Evolutionary conservation across 345 rosid species (phyloP).

Genomic region (Citrus australasica): DNA sequence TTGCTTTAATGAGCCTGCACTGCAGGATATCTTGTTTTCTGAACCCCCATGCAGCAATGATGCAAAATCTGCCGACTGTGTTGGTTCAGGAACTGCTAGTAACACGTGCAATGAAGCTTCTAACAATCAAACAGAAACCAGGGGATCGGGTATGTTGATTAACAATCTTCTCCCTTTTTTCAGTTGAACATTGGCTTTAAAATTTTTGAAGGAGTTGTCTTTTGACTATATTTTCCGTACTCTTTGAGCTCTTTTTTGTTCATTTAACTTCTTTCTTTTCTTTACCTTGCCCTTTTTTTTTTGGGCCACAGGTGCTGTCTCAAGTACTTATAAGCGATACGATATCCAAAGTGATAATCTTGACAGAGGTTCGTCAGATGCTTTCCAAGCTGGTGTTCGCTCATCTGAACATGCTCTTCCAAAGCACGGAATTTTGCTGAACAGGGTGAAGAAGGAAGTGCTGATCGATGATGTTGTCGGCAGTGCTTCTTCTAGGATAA

Average conservation of each 20-base stretch:
- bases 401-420: constrained; percentile 19
- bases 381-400: constrained; percentile 12
- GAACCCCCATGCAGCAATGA: constrained; percentile 57
- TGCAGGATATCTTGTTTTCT: constrained; percentile 69
- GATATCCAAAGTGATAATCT: constrained; percentile 34
- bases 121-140: constrained; percentile 67
- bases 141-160: constrained; percentile 66
- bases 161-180: neutral
- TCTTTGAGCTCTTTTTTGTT: neutral
- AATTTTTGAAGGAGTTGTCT: neutral
- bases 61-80: constrained; percentile 78
- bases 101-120: constrained; percentile 73
- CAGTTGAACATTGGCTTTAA: neutral
- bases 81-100: constrained; percentile 97
- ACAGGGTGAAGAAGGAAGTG: constrained; percentile 51
- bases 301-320: constrained; percentile 57
- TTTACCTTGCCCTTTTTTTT: neutral
- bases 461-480: constrained; percentile 69
- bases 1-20: constrained; percentile 72
- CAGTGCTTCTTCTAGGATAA: constrained; percentile 68
- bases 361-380: constrained; percentile 27
- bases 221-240: neutral
- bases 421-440: constrained; percentile 14
- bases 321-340: constrained; percentile 45
- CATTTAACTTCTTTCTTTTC: neutral